Percentiles rank a stretch among this genome's conserved stretches.
Conservation (phyloP, 257 asterid genomes). For the Euphrasia confusa region DNA sequence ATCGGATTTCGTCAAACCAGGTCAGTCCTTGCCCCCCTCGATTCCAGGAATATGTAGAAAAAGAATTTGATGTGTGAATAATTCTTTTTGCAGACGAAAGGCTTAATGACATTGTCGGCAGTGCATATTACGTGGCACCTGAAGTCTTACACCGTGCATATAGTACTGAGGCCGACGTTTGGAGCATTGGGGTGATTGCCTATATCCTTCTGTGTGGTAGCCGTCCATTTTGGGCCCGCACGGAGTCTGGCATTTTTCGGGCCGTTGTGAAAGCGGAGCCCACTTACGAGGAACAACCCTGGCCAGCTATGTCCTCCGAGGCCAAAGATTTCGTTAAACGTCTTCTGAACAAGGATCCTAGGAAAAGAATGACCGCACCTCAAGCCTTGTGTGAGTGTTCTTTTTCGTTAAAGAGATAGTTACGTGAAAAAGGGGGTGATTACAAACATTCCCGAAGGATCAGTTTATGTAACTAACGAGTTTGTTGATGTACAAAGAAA, state of each 20-base stretch:
- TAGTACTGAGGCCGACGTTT: constrained; percentile 81
- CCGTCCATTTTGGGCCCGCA: constrained; percentile 93
- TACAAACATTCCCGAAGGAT: not conserved
- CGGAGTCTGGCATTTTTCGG: constrained; percentile 83
- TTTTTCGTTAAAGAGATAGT: not conserved
- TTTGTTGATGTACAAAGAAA: not conserved
- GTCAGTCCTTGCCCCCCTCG: constrained; percentile 27
- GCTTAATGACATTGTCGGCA: constrained; percentile 84
- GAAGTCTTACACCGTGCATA: constrained; percentile 84
- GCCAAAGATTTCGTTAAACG: constrained; percentile 79
- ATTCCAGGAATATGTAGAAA: not conserved
- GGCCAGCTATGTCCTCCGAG: constrained; percentile 72
- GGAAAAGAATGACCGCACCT: constrained; percentile 89
- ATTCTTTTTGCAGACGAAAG: constrained; percentile 56
- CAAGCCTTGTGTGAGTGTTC: constrained; percentile 70
- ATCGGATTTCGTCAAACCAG: constrained; percentile 85
- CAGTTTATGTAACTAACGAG: not conserved
- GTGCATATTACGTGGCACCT: constrained; percentile 89
- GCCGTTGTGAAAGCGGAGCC: constrained; percentile 84
- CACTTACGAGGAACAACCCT: constrained; percentile 68
- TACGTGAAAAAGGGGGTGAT: not conserved
- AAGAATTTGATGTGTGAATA: not conserved
- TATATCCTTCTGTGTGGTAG: constrained; percentile 76
- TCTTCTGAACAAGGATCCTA: constrained; percentile 68
- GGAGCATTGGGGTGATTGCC: constrained; percentile 88